Percentiles rank a stretch among this genome's conserved stretches.
Evolutionary conservation across 2,329 filamentous ascomycete species (phyloP).

Genomic region (Endoconidiophora polonica): DNA sequence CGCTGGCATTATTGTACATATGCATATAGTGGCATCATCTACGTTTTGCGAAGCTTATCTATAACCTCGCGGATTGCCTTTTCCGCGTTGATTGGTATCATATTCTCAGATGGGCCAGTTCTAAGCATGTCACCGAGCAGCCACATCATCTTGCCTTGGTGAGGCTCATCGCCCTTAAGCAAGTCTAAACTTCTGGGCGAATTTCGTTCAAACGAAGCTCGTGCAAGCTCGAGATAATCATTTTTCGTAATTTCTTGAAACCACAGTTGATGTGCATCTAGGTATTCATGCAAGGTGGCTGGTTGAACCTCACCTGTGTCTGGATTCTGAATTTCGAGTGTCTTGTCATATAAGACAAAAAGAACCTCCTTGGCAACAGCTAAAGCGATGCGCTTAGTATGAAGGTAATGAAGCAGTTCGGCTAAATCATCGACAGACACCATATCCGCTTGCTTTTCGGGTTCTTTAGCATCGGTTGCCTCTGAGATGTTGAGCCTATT

Average conservation of each 20-base stretch:
- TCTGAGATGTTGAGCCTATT: slow-evolving; percentile 22
- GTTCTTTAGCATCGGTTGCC: not conserved
- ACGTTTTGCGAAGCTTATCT: not conserved
- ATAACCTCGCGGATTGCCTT: slow-evolving; percentile 23
- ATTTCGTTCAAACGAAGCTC: slow-evolving; percentile 26
- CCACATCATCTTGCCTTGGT: slow-evolving; percentile 43
- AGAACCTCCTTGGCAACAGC: slow-evolving; percentile 40
- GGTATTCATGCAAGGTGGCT: slow-evolving; percentile 31
- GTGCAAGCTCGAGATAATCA: slow-evolving; percentile 33
- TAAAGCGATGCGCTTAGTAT: slow-evolving; percentile 33
- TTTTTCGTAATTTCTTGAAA: slow-evolving; percentile 32
- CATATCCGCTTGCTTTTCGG: slow-evolving; percentile 14
- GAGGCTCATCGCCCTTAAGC: slow-evolving; percentile 30
- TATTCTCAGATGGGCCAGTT: slow-evolving; percentile 34
- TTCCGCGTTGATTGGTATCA: slow-evolving; percentile 36
- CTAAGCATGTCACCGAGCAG: slow-evolving; percentile 43
- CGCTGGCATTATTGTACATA: not conserved
- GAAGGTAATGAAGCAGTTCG: slow-evolving; percentile 33
- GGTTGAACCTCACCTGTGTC: slow-evolving; percentile 30
- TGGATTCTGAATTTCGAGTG: slow-evolving; percentile 21
- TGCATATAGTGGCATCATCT: not conserved
- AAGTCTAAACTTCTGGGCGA: slow-evolving; percentile 26
- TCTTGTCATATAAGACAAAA: slow-evolving; percentile 6
- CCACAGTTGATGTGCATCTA: slow-evolving; percentile 34
- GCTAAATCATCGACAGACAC: slow-evolving; percentile 32